These are phyloP conservation scores for Ensete ventricosum DNA, from an alignment of 176 grass and related monocot genomes.

Conservation along the genomic window DNA sequence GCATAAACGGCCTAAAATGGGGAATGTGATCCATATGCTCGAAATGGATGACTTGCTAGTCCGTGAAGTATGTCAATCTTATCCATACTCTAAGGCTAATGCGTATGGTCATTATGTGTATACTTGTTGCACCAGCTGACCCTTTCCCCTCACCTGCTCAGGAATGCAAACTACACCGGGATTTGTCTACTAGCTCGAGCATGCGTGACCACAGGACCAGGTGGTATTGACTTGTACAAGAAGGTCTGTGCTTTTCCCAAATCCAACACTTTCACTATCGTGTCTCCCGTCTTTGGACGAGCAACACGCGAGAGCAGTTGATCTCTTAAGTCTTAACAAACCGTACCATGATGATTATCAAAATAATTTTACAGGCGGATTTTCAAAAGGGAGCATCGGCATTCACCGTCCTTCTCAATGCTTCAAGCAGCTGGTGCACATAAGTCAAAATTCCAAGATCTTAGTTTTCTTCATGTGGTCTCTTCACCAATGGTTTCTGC, in stretches of 20 bases:
- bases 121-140: neutral
- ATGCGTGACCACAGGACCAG: constrained; percentile 32
- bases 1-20: constrained; percentile 69
- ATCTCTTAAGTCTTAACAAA: no score
- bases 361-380: neutral
- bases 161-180: constrained; percentile 51
- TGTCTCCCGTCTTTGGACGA: no score
- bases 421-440: neutral
- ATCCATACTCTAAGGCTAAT: neutral
- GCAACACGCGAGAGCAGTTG: no score
- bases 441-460: neutral
- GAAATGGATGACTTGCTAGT: constrained; percentile 72
- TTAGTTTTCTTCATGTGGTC: neutral
- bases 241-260: neutral
- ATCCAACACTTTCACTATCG: neutral
- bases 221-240: constrained; percentile 22
- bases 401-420: neutral
- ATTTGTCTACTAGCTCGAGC: constrained; percentile 34
- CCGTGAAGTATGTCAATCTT: constrained; percentile 40
- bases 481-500: neutral
- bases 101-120: neutral
- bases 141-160: constrained; percentile 25
- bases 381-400: neutral
- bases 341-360: no score
- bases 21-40: constrained; percentile 84